These are phyloP conservation scores for Physaria fendleri DNA, from an alignment of 345 rosid species.

Conservation along the genomic window DNA sequence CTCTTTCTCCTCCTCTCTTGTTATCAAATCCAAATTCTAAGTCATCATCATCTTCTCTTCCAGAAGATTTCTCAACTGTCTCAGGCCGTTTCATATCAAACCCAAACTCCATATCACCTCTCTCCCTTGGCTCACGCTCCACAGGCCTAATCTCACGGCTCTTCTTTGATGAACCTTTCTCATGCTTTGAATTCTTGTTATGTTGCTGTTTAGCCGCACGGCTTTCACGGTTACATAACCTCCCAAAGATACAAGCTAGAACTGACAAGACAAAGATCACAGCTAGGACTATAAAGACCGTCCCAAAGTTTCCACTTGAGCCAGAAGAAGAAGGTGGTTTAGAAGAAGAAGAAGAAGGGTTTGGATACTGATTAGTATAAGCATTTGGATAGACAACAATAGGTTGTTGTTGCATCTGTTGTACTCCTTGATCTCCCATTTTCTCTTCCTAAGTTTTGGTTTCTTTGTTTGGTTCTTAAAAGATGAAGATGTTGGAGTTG, in stretches of 20 bases:
- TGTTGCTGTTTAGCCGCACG: conserved; percentile 13
- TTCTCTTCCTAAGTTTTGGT: not conserved
- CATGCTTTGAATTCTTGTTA: conserved; percentile 18
- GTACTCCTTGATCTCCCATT: conserved; percentile 33
- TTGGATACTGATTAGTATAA: conserved; percentile 30
- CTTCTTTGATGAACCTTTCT: conserved; percentile 19
- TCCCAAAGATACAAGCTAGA: conserved; percentile 41
- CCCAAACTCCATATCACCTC: conserved; percentile 31
- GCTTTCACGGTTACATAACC: conserved; percentile 32
- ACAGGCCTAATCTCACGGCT: conserved; percentile 29
- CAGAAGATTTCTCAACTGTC: conserved; percentile 1
- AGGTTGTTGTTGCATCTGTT: conserved; percentile 50
- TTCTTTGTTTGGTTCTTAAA: conserved; percentile 3
- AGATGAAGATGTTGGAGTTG: conserved; percentile 11
- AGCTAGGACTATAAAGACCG: conserved; percentile 46
- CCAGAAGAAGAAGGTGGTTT: conserved; percentile 30
- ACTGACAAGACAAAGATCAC: conserved; percentile 38
- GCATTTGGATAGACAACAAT: conserved; percentile 48
- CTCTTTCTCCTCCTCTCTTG: conserved; percentile 18
- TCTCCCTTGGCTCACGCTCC: conserved; percentile 34
- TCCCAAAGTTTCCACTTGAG: conserved; percentile 62
- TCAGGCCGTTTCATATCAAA: conserved; percentile 24
- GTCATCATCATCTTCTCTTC: conserved; percentile 4
- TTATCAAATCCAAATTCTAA: conserved; percentile 31
- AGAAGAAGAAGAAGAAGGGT: conserved; percentile 30